A percentile compares a stretch with the other conserved stretches of the same genome.
Conservation (phyloP, 129 eudicot species). For the Arctium lappa region DNA sequence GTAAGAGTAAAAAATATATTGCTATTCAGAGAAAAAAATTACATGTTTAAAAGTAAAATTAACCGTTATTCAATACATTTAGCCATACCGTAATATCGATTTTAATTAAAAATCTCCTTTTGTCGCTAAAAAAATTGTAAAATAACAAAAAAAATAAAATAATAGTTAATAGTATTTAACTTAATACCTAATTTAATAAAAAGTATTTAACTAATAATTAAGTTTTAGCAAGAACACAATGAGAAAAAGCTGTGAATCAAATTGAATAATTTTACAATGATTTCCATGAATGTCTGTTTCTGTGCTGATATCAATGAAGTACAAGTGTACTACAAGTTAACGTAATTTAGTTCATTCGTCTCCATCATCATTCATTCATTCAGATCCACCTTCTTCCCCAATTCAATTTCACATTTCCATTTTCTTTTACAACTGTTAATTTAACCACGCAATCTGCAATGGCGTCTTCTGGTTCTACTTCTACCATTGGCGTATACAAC, state of each 20-base stretch:
- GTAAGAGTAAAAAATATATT: too few species aligned
- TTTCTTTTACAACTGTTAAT: background rate
- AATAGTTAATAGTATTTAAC: too few species aligned
- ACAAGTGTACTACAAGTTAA: constrained; percentile 13
- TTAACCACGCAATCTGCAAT: constrained; percentile 20
- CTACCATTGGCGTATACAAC: constrained; percentile 28
- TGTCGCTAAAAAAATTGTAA: too few species aligned
- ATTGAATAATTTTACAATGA: too few species aligned
- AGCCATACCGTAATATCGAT: background rate
- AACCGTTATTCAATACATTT: too few species aligned
- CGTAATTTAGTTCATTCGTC: background rate
- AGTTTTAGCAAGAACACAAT: background rate
- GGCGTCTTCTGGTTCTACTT: constrained; percentile 49
- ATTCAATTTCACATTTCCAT: background rate
- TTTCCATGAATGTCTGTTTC: background rate
- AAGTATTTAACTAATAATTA: background rate
- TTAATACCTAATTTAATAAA: too few species aligned
- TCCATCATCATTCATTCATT: background rate
- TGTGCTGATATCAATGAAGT: background rate
- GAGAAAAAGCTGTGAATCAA: background rate
- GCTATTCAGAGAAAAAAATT: too few species aligned
- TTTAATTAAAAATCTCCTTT: background rate
- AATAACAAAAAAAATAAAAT: too few species aligned
- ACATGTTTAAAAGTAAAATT: too few species aligned
- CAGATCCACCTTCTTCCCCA: constrained; percentile 14